phyloP scores from a whole-genome alignment of 306 rosid genomes.

The barrel medic (Medicago truncatula) region MtrunA17r5.0-ANR NC_053048.1:33770001-33770500 shows the following conservation, averaged over 20 bases:
- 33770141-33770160: slow-evolving; percentile 51
- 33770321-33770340: slow-evolving; percentile 16
- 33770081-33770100: slow-evolving; percentile 61
- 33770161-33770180: slow-evolving; percentile 55
- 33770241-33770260: slow-evolving; percentile 77
- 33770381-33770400: slow-evolving; percentile 17
- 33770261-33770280: slow-evolving; percentile 61
- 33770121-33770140: slow-evolving; percentile 73
- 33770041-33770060: slow-evolving; percentile 78
- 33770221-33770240: slow-evolving; percentile 80
- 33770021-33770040: slow-evolving; percentile 85
- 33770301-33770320: background rate
- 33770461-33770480: slow-evolving; percentile 16
- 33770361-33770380: background rate
- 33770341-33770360: background rate
- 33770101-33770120: slow-evolving; percentile 80
- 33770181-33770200: slow-evolving; percentile 81
- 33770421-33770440: background rate
- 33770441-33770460: background rate
- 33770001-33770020: slow-evolving; percentile 54
- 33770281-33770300: slow-evolving; percentile 38
- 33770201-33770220: slow-evolving; percentile 51
- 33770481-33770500: background rate
- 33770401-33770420: background rate
- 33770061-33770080: slow-evolving; percentile 80